Base-by-base conservation (phyloP, 441 rosid genomes). In the Arabidopsis hybrid region DNA sequence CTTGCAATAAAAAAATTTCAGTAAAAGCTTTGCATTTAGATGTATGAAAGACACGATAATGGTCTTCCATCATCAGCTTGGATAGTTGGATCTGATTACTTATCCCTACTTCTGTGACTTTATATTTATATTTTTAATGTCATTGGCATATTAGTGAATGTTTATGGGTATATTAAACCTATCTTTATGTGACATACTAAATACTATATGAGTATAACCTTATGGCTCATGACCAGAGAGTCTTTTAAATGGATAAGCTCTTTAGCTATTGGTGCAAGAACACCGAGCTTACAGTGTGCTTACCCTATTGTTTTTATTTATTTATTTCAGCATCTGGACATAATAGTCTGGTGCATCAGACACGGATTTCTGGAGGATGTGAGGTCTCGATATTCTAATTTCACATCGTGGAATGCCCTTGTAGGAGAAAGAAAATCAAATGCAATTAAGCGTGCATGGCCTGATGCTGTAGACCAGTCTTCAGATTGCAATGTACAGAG, bases 361-460 rank as follows among this genome's bases (percentile, higher is more conserved):
- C 91, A 89, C 60, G 84, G 79, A 46, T 92, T 89, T 87, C 70
- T 95, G 81, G 92, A 85, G 61, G 78, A 81, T 79, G 78, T 88
- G 77, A 81, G 78, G 77, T 83, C 88, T 61, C 81, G 85, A 62
- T 83, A 84, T 76, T 50, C 78, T 79, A 72, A 78, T 81, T 80
- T 83, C 60, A 31, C 66, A 7, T 80, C 82, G 67, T 95, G 99
- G 98, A 72, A 73, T 47, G 77, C 82, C 80, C 74, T 64, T 65
- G 87, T 87, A 55, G 83, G 71, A 60, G 92, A 85, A 79, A 87
- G 97, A 83, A 95, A 91, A 82, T 81, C 92, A 57, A 88, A 85
- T 77, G 97, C 99, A 58, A 80, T 83, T 71, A 80, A 67, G 38
- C 91, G 97, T 49, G 85, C 93, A 12, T 95, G 99, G 99, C 96